phyloP scores from a whole-genome alignment of 768 basidiomycete species.

The Pholiota microspora region DNA sequence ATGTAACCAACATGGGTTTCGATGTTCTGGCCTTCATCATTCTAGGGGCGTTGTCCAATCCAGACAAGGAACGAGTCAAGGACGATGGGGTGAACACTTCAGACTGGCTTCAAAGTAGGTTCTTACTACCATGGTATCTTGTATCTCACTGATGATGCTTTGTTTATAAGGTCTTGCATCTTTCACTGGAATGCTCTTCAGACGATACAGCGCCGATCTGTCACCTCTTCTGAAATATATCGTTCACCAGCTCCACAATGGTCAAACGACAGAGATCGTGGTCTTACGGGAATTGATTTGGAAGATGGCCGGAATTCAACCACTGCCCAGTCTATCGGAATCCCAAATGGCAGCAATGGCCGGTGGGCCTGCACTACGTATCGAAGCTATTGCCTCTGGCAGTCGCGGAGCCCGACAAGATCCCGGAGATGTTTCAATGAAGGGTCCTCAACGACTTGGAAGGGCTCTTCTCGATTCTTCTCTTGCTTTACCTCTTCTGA shows the following conservation, averaged over 20 bases:
- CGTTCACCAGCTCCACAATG: slow-evolving; percentile 83
- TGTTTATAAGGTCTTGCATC: slow-evolving; percentile 74
- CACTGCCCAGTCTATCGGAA: slow-evolving; percentile 85
- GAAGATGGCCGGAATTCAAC: slow-evolving; percentile 95
- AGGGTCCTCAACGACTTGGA: slow-evolving; percentile 67
- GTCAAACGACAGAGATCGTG: slow-evolving; percentile 83
- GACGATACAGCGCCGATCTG: slow-evolving; percentile 81
- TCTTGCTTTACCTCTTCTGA: slow-evolving; percentile 83
- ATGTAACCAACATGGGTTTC: slow-evolving; percentile 90
- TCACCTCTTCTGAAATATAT: slow-evolving; percentile 86
- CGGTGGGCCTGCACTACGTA: slow-evolving; percentile 82
- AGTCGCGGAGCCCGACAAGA: slow-evolving; percentile 76
- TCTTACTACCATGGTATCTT: background rate
- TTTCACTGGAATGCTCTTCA: slow-evolving; percentile 90
- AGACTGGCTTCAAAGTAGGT: slow-evolving; percentile 90
- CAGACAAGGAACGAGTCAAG: slow-evolving; percentile 79
- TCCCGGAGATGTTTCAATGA: slow-evolving; percentile 58
- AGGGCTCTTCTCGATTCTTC: slow-evolving; percentile 63
- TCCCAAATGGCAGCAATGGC: slow-evolving; percentile 88
- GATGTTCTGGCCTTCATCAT: slow-evolving; percentile 89
- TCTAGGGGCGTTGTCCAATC: slow-evolving; percentile 84
- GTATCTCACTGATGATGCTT: slow-evolving; percentile 14
- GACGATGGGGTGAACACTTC: slow-evolving; percentile 89
- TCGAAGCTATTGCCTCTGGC: slow-evolving; percentile 82
- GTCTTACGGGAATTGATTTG: slow-evolving; percentile 91